These are phyloP conservation scores for Gentiana macrophylla DNA, from an alignment of 257 asterid genomes.

Conservation along the genomic window DNA sequence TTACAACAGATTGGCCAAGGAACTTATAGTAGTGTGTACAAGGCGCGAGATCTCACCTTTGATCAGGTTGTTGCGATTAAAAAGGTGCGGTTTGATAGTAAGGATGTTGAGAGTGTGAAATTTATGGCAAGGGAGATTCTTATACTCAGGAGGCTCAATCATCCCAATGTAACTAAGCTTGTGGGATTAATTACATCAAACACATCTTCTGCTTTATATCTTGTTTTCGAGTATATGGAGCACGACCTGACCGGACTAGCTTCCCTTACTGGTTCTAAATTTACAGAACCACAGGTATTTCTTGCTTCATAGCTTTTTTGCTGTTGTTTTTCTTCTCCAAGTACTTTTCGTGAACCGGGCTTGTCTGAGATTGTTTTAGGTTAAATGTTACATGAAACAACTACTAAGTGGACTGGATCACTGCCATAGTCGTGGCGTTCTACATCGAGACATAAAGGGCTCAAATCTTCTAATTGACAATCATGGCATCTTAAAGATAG, in stretches of 20 bases:
- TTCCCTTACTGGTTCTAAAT: conserved; percentile 49
- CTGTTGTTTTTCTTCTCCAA: not conserved
- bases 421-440: conserved; percentile 58
- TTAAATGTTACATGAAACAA: conserved; percentile 77
- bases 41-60: conserved; percentile 49
- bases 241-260: conserved; percentile 71
- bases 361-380: conserved; percentile 18
- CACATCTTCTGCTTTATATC: conserved; percentile 50
- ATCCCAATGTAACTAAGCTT: conserved; percentile 63
- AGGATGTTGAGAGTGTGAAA: conserved; percentile 67
- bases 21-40: conserved; percentile 68
- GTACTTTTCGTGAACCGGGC: not conserved
- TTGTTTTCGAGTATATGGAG: conserved; percentile 68
- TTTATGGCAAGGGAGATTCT: conserved; percentile 86
- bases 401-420: conserved; percentile 65
- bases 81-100: conserved; percentile 59
- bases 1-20: conserved; percentile 72
- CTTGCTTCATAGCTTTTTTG: not conserved
- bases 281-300: conserved; percentile 62
- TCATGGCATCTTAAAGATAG: conserved; percentile 57
- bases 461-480: conserved; percentile 61
- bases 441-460: conserved; percentile 70
- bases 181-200: conserved; percentile 58
- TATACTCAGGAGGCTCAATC: conserved; percentile 63
- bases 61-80: conserved; percentile 58